Base-by-base conservation (phyloP, 805 yeast species). In the Pichia scutulata region DNA sequence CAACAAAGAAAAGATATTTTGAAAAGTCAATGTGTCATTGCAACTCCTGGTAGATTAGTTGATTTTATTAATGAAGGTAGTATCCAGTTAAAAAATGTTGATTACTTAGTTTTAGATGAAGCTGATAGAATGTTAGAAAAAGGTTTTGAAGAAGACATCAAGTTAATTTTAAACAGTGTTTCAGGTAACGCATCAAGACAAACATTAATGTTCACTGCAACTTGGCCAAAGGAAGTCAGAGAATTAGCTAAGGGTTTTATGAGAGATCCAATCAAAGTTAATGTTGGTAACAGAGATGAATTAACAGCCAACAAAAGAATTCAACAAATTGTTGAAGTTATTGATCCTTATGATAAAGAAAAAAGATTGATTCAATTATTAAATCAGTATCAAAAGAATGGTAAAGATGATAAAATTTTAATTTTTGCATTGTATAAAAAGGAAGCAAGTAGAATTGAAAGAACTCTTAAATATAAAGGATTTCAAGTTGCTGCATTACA, bases 161-260 rank as follows among this genome's bases (percentile, higher is more conserved):
- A 86, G 66, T 74, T 77, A 55, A 89, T 93, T 57, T 81, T 93
- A 64, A 78, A 50, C 14, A 47, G 84, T 43, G 71, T 74, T 51
- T 76, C 88, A 30, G 54, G 68, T 24, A 60, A 75, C 26, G 3
- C 19, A 33, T 5, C 37, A 33, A 76, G 98, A 71, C 98, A 92
- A 70, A 93, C 99, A 0, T 75, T 93, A 56, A 93, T 93, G 98
- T 93, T 93, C 70, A 92, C 99, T 10, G 99, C 99, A n/a, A 93
- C 99, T 1, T 93, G 99, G 99, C 99, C 99, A n/a, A 87, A 86
- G 60, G 96, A 92, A 70, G 98, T 93, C 36, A 83, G 98, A 64
- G 95, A 89, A 56, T 76, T 93, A 55, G 99, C 99, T 9, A 64
- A 81, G 19, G 78, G 85, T 7, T 93, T 85, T 69, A 86, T 93